Conservation (phyloP, 352 stramenopile genomes). For the Globisporangium echinulatum region DNA sequence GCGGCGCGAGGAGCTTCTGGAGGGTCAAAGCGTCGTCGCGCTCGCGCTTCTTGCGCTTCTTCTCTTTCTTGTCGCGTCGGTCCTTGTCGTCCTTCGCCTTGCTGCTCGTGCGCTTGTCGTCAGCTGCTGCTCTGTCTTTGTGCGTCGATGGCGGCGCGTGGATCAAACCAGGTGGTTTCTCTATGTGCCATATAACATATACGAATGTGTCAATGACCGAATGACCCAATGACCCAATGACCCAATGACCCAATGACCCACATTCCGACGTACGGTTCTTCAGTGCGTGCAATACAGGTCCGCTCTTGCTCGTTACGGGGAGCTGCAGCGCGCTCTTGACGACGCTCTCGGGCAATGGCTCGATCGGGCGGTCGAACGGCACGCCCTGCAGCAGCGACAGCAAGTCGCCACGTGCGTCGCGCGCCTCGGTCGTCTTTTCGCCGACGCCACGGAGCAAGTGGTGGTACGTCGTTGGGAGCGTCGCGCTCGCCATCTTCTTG, state of each 20-base stretch:
- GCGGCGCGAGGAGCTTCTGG: slow-evolving; percentile 66
- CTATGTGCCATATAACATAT: slow-evolving; percentile 3
- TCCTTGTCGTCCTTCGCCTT: slow-evolving; percentile 67
- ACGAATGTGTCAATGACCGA: neutral
- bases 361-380: slow-evolving; percentile 74
- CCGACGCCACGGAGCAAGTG: slow-evolving; percentile 68
- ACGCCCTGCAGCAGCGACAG: slow-evolving; percentile 57
- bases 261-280: slow-evolving; percentile 22
- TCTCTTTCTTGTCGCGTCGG: slow-evolving; percentile 77
- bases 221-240: neutral
- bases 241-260: neutral
- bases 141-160: slow-evolving; percentile 47
- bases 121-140: slow-evolving; percentile 24
- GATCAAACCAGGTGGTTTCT: slow-evolving; percentile 50
- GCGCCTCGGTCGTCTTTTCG: slow-evolving; percentile 23
- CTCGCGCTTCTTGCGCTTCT: slow-evolving; percentile 81
- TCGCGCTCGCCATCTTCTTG: slow-evolving; percentile 48
- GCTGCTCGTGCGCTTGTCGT: slow-evolving; percentile 39
- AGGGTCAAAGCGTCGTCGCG: slow-evolving; percentile 57
- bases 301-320: slow-evolving; percentile 47
- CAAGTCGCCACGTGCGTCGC: slow-evolving; percentile 50
- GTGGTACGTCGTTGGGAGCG: slow-evolving; percentile 62
- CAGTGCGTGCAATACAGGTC: slow-evolving; percentile 42
- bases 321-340: slow-evolving; percentile 70
- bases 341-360: slow-evolving; percentile 60